Evolutionary conservation across 257 asterid species (phyloP), one percentile per base, ranked within the genome.

Genomic region (Ilex aquifolium): DNA sequence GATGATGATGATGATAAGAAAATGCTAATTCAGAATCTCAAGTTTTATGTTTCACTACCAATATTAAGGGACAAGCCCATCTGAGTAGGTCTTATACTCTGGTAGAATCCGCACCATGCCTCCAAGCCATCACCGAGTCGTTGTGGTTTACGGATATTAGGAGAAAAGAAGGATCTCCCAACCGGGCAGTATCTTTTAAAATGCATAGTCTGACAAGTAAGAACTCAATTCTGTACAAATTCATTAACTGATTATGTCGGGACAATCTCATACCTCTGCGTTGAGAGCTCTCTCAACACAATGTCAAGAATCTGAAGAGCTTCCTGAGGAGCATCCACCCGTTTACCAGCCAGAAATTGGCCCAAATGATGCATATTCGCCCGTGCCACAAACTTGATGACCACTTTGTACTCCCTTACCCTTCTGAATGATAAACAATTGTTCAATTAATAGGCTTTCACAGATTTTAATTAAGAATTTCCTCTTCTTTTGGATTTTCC

Each of bases 61-160:
- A 93, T 90, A 74, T 93, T 93, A 51, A 93, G 95, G 21, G 99
- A 93, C 65, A 93, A 69, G 69, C 99, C 99, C 99, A 93, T 93
- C 72, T 93, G 97, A 17, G 97, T 93, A 32, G 99, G 99, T 59
- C 99, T 80, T 63, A 93, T 88, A 60, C 99, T 93, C 83, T 93
- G 99, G 69, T 93, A 93, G 74, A 93, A 93, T 31, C 99, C 99
- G 69, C 91, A 85, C 99, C 99, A 93, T 16, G 99, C 95, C 81
- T 93, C 99, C 71, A 93, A 80, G 39, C 99, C 99, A 56, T 90
- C 97, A 13, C 99, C 99, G 7, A 90, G 95, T 60, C 85, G 73
- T 58, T 90, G 96, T 30, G 97, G 99, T 69, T 57, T 90, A 40
- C 96, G 88, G 21, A 93, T 85, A 70, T 79, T 87, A 2, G 95